Conservation (phyloP, 768 basidiomycete genomes). For the Tulasnella calospora region DNA sequence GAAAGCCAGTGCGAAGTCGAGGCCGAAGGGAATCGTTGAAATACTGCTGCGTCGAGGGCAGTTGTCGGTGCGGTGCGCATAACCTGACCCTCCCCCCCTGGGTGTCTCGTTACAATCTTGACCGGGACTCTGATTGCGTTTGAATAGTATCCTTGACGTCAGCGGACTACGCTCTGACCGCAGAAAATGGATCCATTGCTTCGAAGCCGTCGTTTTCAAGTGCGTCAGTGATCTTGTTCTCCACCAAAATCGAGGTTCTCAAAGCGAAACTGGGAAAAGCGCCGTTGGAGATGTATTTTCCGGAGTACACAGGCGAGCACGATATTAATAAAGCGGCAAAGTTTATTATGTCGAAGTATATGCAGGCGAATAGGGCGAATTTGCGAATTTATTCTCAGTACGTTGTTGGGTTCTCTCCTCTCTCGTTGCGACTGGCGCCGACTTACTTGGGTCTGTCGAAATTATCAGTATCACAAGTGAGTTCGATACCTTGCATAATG, state of each 20-base stretch:
- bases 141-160: conserved; percentile 45
- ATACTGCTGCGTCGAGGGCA: conserved; percentile 71
- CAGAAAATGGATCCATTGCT: conserved; percentile 44
- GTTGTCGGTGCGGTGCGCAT: conserved; percentile 32
- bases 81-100: conserved; percentile 27
- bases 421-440: not conserved
- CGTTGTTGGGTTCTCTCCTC: conserved; percentile 33
- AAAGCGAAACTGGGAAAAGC: conserved; percentile 45
- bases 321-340: conserved; percentile 77
- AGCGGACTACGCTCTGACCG: conserved; percentile 46
- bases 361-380: conserved; percentile 82
- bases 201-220: conserved; percentile 47
- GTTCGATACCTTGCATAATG: conserved; percentile 75
- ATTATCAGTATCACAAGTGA: conserved; percentile 67
- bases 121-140: conserved; percentile 48
- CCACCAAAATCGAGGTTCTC: conserved; percentile 44
- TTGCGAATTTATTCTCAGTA: conserved; percentile 89
- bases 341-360: conserved; percentile 90
- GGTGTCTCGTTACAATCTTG: conserved; percentile 47
- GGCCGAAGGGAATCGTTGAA: conserved; percentile 76
- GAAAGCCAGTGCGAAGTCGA: conserved; percentile 71
- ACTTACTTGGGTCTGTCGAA: not conserved
- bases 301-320: conserved; percentile 48
- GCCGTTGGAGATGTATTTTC: conserved; percentile 44
- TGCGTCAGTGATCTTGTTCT: conserved; percentile 43